These are phyloP conservation scores for Scedosporium boydii DNA, from an alignment of 2,329 filamentous ascomycete genomes.

Conservation along the genomic window DNA sequence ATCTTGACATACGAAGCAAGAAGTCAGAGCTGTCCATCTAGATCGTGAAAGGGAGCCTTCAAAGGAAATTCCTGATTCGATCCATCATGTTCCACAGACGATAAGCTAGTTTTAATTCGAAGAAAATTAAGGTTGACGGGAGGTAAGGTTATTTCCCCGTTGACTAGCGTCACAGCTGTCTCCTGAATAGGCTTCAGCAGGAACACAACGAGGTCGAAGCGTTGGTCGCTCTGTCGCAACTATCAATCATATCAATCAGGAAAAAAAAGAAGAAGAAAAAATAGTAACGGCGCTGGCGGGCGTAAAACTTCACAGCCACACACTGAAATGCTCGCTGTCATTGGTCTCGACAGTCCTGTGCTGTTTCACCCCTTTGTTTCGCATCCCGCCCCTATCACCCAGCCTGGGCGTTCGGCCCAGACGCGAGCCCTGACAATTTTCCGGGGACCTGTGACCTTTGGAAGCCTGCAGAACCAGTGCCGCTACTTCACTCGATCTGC, in stretches of 20 bases:
- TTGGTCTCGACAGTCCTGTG: not conserved
- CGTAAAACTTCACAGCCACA: not conserved
- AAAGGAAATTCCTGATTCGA: not conserved
- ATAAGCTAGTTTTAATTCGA: not conserved
- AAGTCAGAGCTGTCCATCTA: no score
- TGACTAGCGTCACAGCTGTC: no score
- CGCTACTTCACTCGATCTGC: no score
- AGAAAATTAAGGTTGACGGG: not conserved
- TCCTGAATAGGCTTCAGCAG: no score
- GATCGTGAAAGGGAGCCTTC: not conserved
- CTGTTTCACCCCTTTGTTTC: conserved; percentile 1
- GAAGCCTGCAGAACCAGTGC: not conserved
- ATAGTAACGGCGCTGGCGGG: not conserved
- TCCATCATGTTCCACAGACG: not conserved
- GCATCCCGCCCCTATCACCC: not conserved
- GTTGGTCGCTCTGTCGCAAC: not conserved
- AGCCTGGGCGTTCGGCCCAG: conserved; percentile 2
- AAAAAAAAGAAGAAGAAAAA: not conserved
- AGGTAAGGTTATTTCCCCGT: no score
- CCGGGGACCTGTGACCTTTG: not conserved
- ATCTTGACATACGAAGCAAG: not conserved
- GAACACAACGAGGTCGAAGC: not conserved
- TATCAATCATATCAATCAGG: not conserved
- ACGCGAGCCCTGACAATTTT: not conserved
- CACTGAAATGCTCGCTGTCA: not conserved